Evolutionary conservation across 1,139 yeast species (phyloP), one percentile per base, ranked within the genome.

Genomic region (Suhomyces choctaworum): DNA sequence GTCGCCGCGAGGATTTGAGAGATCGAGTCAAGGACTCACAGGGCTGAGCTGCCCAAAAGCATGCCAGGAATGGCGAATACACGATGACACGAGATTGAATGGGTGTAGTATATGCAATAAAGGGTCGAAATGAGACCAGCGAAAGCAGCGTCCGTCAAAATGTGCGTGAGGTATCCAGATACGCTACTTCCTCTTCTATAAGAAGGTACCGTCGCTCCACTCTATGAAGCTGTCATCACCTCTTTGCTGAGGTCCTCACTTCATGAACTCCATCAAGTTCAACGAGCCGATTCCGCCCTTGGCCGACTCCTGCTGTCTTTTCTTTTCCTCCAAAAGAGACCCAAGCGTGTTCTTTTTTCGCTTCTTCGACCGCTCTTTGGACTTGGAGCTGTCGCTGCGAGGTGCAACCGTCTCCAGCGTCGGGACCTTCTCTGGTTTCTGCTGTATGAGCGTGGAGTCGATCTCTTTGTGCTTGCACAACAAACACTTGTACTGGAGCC

Each of bases 211-310:
- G n/a, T n/a, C n/a, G n/a, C n/a, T n/a, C n/a, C n/a, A n/a, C n/a
- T n/a, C n/a, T n/a, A n/a, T n/a, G n/a, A n/a, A n/a, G n/a, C n/a
- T n/a, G n/a, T n/a, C n/a, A n/a, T n/a, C n/a, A n/a, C n/a, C n/a
- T n/a, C n/a, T n/a, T n/a, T 19, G 21, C 21, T 10, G 17, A 10
- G 7, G 6, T 16, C 5, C 8, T 16, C 14, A 22, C 32, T 60
- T 58, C 70, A 74, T 65, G 42, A 77, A 76, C 40, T 73, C 78
- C 63, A 71, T 70, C 20, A 78, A 56, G 46, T 71, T 68, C 33
- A 77, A 53, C 1, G 73, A 51, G 17, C 58, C 51, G 16, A 54
- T 40, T 7, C 48, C 57, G 36, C 56, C 56, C 29, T 53, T 52
- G 25, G 46, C 42, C 12, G 48, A 41, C 14, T 51, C 54, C 31